Conservation (phyloP, 116 monocot genomes). For the Iris pallida region DNA sequence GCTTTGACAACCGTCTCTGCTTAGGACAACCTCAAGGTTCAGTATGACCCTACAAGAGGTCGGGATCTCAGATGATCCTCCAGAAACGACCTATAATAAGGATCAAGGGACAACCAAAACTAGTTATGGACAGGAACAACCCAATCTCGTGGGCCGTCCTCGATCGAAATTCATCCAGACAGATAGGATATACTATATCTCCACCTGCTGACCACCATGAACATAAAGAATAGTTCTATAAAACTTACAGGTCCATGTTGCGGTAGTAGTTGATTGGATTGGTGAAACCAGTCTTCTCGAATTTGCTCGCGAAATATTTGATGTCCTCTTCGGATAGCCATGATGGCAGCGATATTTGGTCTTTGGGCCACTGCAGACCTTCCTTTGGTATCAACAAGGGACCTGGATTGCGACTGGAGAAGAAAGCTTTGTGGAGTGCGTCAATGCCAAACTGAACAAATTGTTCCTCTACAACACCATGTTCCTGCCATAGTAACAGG, state of each 20-base stretch:
- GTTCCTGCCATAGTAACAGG: constrained; percentile 2
- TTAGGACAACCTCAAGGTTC: too few species aligned
- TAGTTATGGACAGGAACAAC: too few species aligned
- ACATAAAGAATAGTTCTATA: neutral
- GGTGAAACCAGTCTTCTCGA: constrained; percentile 30
- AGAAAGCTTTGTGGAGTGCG: constrained; percentile 1
- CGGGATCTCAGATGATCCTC: too few species aligned
- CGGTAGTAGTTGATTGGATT: constrained; percentile 23
- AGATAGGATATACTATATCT: too few species aligned
- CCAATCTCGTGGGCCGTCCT: too few species aligned
- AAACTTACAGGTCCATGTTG: constrained; percentile 12
- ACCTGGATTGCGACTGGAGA: neutral
- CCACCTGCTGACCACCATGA: too few species aligned
- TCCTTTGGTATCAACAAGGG: constrained; percentile 4
- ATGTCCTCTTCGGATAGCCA: constrained; percentile 43
- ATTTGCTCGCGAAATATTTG: constrained; percentile 34
- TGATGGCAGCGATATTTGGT: constrained; percentile 17
- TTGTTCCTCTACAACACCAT: constrained; percentile 5
- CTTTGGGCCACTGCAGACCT: neutral
- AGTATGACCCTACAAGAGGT: too few species aligned
- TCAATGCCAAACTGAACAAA: constrained; percentile 6
- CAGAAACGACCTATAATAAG: too few species aligned
- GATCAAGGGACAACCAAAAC: too few species aligned
- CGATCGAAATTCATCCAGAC: too few species aligned
- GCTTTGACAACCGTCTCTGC: too few species aligned